Evolutionary conservation across 78 protist genomes (phyloP), one percentile per base, ranked within the genome.

Genomic region (Dictyostelium capitatum): DNA sequence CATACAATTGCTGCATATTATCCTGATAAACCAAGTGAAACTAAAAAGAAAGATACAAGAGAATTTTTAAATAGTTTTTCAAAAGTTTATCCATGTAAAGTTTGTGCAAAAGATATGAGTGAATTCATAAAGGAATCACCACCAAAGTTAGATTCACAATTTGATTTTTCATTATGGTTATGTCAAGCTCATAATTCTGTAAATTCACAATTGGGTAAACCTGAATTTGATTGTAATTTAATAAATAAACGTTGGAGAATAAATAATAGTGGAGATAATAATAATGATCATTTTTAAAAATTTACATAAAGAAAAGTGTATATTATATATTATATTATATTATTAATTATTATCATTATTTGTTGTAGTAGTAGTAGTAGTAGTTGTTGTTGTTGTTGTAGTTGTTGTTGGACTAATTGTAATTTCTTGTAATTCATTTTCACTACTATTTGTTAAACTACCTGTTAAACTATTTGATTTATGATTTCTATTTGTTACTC

Each of bases 1-100:
- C 95, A 91, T 25, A 82, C 95, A 4, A 91, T 91, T 23, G 89
- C 95, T 1, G 95, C 95, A 0, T 91, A 91, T 53, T 91, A 91
- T 25, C 95, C 95, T 8, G 83, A 67, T 12, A 46, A 82, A 25
- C 90, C 95, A 47, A 74, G 30, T 15, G 59, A 57, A n/a, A 67
- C 32, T 4, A 69, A 82, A 50, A 67, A 91, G 28, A 32, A 91
- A 73, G 85, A 91, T 12, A 65, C 54, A 3, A n/a, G 19, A 23
- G 67, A 80, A 15, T 91, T 91, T 59, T 74, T 91, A 15, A 41
- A 72, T 9, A 37, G 90, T 23, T 91, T 91, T 32, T 91, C 95
- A 51, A 80, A 91, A 51, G 95, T 91, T 12, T 91, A 91, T 56
- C 95, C 95, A 23, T 91, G 95, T 25, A 72, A 91, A n/a, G 90